Percentiles rank a stretch among this genome's conserved stretches.
These are phyloP conservation scores for Fusarium abutilonis DNA, from an alignment of 2,329 filamentous ascomycete genomes.

Conservation along the genomic window DNA sequence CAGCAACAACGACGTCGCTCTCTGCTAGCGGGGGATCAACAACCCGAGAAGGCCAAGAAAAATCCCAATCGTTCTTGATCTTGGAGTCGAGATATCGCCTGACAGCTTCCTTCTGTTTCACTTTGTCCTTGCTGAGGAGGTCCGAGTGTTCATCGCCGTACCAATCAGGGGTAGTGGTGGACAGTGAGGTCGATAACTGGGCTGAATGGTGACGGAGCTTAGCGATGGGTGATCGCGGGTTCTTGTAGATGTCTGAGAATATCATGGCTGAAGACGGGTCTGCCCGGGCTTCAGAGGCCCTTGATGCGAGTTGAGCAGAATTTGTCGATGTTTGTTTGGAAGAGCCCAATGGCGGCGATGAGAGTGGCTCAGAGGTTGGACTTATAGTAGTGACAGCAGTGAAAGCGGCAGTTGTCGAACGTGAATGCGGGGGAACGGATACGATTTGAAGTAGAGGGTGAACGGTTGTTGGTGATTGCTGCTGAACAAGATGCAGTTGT, in stretches of 20 bases:
- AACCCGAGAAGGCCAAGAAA: constrained; percentile 61
- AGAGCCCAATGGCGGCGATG: constrained; percentile 17
- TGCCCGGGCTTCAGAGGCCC: constrained; percentile 36
- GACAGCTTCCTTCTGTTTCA: constrained; percentile 70
- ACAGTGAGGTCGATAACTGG: constrained; percentile 45
- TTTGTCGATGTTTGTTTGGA: constrained; percentile 14
- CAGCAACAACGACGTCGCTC: constrained; percentile 7
- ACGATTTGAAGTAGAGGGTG: constrained; percentile 38
- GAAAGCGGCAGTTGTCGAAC: constrained; percentile 32
- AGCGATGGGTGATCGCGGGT: constrained; percentile 62
- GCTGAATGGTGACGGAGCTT: constrained; percentile 58
- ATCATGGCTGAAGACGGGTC: constrained; percentile 55
- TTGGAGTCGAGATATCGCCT: constrained; percentile 63
- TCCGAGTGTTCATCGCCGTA: constrained; percentile 66
- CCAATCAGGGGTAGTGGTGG: constrained; percentile 49
- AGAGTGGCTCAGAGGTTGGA: constrained; percentile 20
- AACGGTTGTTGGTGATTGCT: constrained; percentile 29
- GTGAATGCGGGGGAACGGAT: constrained; percentile 39
- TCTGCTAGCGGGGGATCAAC: constrained; percentile 22
- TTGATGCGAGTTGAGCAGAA: constrained; percentile 23
- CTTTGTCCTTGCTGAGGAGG: constrained; percentile 69
- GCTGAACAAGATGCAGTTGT: neutral
- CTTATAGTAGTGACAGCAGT: constrained; percentile 32
- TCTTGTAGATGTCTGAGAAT: constrained; percentile 69
- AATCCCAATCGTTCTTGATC: constrained; percentile 69